These are phyloP conservation scores for Kentomonas sorsogonicus DNA, from an alignment of 208 protist species.

Conservation along the genomic window DNA sequence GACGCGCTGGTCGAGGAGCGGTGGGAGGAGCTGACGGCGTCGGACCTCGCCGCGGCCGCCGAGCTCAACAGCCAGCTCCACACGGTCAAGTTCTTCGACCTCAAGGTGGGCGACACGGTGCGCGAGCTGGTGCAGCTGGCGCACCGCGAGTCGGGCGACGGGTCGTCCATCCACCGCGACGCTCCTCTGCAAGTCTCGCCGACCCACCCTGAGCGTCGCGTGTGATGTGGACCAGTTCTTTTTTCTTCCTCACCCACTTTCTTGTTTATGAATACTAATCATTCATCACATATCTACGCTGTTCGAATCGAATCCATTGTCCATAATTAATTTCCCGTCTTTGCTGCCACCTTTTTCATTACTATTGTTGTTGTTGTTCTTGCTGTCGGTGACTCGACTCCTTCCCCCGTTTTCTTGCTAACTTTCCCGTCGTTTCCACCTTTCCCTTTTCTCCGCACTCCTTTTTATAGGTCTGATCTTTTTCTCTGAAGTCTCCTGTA, in stretches of 20 bases:
- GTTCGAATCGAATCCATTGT: background rate
- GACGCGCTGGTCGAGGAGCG: conserved; percentile 70
- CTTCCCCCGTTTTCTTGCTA: conserved; percentile 2
- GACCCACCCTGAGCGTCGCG: conserved; percentile 73
- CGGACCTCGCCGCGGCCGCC: conserved; percentile 50
- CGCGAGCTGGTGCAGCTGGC: conserved; percentile 67
- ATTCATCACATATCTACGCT: no score
- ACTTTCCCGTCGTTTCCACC: conserved; percentile 4
- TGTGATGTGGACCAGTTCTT: no score
- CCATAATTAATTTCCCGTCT: background rate
- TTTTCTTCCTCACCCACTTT: no score
- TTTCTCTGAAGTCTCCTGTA: no score
- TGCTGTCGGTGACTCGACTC: background rate
- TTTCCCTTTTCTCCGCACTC: conserved; percentile 15
- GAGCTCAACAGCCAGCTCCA: conserved; percentile 76
- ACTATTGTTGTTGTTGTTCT: background rate
- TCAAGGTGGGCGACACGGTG: conserved; percentile 81
- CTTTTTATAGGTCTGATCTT: no score
- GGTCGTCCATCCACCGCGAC: conserved; percentile 45
- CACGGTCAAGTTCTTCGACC: conserved; percentile 83
- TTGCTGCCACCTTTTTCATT: background rate
- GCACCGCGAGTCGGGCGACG: conserved; percentile 38
- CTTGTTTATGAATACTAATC: background rate
- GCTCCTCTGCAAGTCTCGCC: conserved; percentile 45
- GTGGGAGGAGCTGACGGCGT: conserved; percentile 53